Conservation (phyloP, 148 eudicot species). For the Hydrangea macrophylla region DNA sequence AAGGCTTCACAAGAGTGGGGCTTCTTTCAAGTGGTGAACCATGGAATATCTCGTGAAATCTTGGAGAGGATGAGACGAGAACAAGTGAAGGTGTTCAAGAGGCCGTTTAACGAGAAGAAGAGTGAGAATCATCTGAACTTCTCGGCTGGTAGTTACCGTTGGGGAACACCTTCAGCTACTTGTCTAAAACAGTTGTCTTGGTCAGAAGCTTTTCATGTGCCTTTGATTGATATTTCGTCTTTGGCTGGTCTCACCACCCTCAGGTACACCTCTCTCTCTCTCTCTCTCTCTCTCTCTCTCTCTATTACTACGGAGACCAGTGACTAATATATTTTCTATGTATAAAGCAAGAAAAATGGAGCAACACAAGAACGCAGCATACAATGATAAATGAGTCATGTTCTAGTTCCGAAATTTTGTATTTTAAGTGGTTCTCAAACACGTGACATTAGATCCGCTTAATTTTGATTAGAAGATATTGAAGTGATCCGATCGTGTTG, state of each 20-base stretch:
- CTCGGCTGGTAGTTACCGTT: slow-evolving; percentile 69
- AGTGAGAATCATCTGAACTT: slow-evolving; percentile 37
- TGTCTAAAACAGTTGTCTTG: slow-evolving; percentile 65
- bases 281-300: neutral
- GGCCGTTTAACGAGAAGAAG: slow-evolving; percentile 55
- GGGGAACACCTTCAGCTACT: slow-evolving; percentile 84
- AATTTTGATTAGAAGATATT: too few species aligned
- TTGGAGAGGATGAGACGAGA: slow-evolving; percentile 51
- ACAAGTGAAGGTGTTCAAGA: slow-evolving; percentile 52
- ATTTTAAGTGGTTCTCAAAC: too few species aligned
- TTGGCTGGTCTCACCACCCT: slow-evolving; percentile 29
- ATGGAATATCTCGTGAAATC: slow-evolving; percentile 44
- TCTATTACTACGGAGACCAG: too few species aligned
- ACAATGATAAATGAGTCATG: too few species aligned
- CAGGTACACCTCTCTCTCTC: slow-evolving; percentile 30
- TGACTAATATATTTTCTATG: too few species aligned
- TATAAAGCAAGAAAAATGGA: too few species aligned
- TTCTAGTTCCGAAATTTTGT: too few species aligned
- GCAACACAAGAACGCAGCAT: too few species aligned
- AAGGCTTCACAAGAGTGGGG: slow-evolving; percentile 74
- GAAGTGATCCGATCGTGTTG: too few species aligned
- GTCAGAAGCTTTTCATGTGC: slow-evolving; percentile 93
- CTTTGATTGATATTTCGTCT: slow-evolving; percentile 43
- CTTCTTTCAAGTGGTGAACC: slow-evolving; percentile 83
- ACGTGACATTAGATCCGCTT: too few species aligned